A percentile compares a stretch with the other conserved stretches of the same genome.
These are phyloP conservation scores for Sugiyamaella americana DNA, from an alignment of 805 yeast genomes.

Conservation along the genomic window DNA sequence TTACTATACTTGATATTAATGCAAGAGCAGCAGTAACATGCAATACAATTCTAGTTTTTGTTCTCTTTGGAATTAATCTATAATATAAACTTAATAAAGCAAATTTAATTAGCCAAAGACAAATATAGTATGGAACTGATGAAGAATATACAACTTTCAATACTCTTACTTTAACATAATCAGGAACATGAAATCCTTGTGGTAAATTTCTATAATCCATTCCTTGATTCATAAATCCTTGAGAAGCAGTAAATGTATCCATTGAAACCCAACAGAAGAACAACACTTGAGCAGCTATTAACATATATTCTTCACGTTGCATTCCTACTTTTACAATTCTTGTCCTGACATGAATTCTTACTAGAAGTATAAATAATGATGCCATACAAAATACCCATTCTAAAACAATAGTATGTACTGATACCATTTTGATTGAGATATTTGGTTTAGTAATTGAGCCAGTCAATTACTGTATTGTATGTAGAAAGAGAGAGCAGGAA, in stretches of 20 bases:
- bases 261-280: slow-evolving; percentile 24
- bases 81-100: slow-evolving; percentile 25
- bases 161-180: slow-evolving; percentile 9
- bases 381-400: slow-evolving; percentile 23
- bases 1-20: slow-evolving; percentile 13
- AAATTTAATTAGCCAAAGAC: slow-evolving; percentile 24
- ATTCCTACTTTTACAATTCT: slow-evolving; percentile 19
- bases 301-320: slow-evolving; percentile 22
- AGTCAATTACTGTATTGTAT: no score
- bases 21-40: slow-evolving; percentile 15
- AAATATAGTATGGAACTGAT: slow-evolving; percentile 23
- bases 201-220: slow-evolving; percentile 16
- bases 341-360: slow-evolving; percentile 20
- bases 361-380: slow-evolving; percentile 15
- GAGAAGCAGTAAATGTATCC: slow-evolving; percentile 20
- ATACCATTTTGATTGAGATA: background rate
- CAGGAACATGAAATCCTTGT: slow-evolving; percentile 11
- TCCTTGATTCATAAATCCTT: slow-evolving; percentile 23
- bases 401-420: slow-evolving; percentile 10
- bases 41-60: slow-evolving; percentile 19
- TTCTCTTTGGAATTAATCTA: slow-evolving; percentile 22
- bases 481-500: no score
- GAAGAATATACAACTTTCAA: slow-evolving; percentile 25
- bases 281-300: slow-evolving; percentile 20
- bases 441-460: background rate